These are phyloP conservation scores for Mollisiaceae sp. DNA, from an alignment of 2,329 filamentous ascomycete species.

Conservation along the genomic window DNA sequence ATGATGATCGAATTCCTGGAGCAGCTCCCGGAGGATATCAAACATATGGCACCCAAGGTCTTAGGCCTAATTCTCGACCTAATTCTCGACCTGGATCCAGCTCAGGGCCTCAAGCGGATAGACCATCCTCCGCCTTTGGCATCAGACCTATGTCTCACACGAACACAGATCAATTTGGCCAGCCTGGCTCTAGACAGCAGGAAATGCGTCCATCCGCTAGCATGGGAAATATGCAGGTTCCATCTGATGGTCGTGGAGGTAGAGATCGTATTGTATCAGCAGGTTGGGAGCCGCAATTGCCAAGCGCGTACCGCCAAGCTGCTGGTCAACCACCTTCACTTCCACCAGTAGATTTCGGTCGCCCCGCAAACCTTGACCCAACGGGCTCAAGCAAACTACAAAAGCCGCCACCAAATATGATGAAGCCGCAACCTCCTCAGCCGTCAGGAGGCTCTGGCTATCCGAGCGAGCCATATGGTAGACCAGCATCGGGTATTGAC, in stretches of 20 bases:
- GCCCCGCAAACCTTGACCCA: constrained; percentile 30
- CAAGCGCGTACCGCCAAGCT: constrained; percentile 49
- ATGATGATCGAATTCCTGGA: constrained; percentile 56
- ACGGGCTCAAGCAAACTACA: constrained; percentile 25
- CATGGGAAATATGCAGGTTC: constrained; percentile 52
- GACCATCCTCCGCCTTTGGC: constrained; percentile 53
- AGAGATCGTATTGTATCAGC: constrained; percentile 45
- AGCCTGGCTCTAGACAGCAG: constrained; percentile 21
- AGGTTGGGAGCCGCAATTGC: constrained; percentile 52
- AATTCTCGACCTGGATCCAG: constrained; percentile 50
- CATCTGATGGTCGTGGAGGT: constrained; percentile 41
- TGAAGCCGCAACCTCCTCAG: constrained; percentile 30
- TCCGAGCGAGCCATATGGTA: constrained; percentile 20
- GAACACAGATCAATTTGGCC: constrained; percentile 27
- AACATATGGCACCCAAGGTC: constrained; percentile 40
- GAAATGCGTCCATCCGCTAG: constrained; percentile 51
- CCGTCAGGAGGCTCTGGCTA: constrained; percentile 19
- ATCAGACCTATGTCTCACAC: constrained; percentile 50
- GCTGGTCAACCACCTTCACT: constrained; percentile 33
- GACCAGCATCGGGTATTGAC: constrained; percentile 18
- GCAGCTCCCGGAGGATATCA: constrained; percentile 41
- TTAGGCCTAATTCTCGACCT: constrained; percentile 47
- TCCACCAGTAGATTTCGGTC: constrained; percentile 30
- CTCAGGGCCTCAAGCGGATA: constrained; percentile 50
- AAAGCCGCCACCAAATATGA: constrained; percentile 33